These are phyloP conservation scores for Epichloe gansuensis DNA, from an alignment of 2,329 filamentous ascomycete species.

Conservation along the genomic window DNA sequence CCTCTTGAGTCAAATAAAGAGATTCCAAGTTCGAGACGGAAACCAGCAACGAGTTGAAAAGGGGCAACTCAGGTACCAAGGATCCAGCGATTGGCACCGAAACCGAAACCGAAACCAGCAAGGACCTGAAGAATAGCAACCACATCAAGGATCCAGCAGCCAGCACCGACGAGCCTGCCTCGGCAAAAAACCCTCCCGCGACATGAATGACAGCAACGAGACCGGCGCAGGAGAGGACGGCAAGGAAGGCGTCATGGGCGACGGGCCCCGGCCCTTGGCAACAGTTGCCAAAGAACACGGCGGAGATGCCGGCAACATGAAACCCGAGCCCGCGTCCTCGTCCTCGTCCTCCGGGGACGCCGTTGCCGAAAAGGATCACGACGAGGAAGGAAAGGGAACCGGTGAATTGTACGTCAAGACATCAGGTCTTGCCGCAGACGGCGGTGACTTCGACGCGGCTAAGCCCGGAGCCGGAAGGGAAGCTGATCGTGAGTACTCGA, in stretches of 20 bases:
- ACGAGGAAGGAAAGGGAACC: constrained; percentile 28
- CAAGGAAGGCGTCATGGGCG: constrained; percentile 20
- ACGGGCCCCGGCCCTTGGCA: constrained; percentile 20
- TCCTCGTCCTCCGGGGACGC: neutral
- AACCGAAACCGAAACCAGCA: neutral
- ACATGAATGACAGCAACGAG: constrained; percentile 12
- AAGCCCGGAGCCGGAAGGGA: constrained; percentile 53
- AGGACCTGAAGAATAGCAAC: neutral
- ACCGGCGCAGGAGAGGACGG: constrained; percentile 22
- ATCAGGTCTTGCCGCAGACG: constrained; percentile 48
- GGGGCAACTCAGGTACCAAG: neutral
- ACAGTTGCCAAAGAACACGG: constrained; percentile 22
- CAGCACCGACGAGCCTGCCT: neutral
- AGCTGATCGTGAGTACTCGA: constrained; percentile 45
- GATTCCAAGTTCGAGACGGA: neutral
- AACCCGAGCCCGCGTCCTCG: neutral
- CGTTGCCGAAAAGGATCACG: constrained; percentile 5
- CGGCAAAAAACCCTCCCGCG: constrained; percentile 5
- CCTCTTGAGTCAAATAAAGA: neutral
- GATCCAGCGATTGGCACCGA: neutral
- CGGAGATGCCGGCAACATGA: constrained; percentile 18
- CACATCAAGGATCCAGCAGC: neutral
- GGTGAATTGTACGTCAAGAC: constrained; percentile 46
- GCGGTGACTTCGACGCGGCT: constrained; percentile 54
- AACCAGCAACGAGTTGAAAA: neutral